Percentiles rank a stretch among this genome's conserved stretches.
Evolutionary conservation across 495 filamentous ascomycete species (phyloP).

Genomic region (Penicillium tannophilum): DNA sequence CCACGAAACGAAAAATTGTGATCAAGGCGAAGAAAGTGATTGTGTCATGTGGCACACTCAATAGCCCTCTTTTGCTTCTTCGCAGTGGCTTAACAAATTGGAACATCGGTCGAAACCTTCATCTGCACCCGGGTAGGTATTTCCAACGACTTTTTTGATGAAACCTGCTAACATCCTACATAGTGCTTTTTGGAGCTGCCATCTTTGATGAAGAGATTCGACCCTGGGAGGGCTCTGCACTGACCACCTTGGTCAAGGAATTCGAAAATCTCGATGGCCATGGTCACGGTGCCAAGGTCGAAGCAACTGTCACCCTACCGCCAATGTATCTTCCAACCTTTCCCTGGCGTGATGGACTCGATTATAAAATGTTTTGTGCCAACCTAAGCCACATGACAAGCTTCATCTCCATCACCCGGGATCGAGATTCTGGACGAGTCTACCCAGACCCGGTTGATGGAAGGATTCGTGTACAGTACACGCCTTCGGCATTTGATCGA

Average conservation of each 20-base stretch:
- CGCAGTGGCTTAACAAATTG: conserved; percentile 74
- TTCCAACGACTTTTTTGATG: neutral
- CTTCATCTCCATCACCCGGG: conserved; percentile 70
- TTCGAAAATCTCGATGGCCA: conserved; percentile 81
- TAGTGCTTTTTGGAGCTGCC: conserved; percentile 42
- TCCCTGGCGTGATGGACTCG: conserved; percentile 63
- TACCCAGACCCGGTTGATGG: conserved; percentile 73
- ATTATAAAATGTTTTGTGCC: conserved; percentile 67
- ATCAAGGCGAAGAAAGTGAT: conserved; percentile 84
- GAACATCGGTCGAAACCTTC: conserved; percentile 80
- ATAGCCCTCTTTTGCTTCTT: conserved; percentile 73
- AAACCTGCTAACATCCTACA: neutral
- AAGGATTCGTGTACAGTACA: conserved; percentile 65
- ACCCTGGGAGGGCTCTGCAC: conserved; percentile 78
- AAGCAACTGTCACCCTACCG: conserved; percentile 69
- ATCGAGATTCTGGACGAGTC: conserved; percentile 72
- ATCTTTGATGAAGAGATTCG: conserved; percentile 65
- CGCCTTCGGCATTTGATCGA: conserved; percentile 67
- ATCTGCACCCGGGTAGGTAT: conserved; percentile 73
- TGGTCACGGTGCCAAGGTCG: conserved; percentile 81
- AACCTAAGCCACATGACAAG: conserved; percentile 63
- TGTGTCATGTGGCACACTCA: conserved; percentile 69
- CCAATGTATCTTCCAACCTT: conserved; percentile 56
- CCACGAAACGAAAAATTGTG: conserved; percentile 57
- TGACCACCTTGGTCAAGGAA: conserved; percentile 74